A percentile compares a stretch with the other conserved stretches of the same genome.
phyloP scores from a whole-genome alignment of 1,284 basidiomycete species.

The Paramarasmius palmivorus region DNA sequence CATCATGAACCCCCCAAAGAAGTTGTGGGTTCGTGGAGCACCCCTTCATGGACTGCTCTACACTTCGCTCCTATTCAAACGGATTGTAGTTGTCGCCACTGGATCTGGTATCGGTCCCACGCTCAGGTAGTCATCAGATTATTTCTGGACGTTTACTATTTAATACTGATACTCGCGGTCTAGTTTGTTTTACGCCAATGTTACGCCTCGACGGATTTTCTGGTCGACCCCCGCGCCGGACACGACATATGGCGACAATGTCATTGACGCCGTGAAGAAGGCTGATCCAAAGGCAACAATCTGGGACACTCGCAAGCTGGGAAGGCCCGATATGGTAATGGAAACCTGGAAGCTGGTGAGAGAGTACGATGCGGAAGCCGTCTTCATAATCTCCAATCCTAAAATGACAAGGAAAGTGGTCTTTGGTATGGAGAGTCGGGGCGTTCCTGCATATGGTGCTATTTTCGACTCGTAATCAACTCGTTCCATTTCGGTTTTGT shows the following conservation, averaged over 20 bases:
- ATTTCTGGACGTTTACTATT: not conserved
- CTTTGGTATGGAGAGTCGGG: constrained; percentile 37
- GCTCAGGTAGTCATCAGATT: not conserved
- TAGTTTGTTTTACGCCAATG: constrained; percentile 32
- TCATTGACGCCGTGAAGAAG: constrained; percentile 33
- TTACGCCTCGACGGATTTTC: constrained; percentile 34
- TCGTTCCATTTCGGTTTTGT: no score
- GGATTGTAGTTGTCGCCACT: constrained; percentile 37
- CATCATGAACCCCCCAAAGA: constrained; percentile 33
- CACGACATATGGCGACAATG: constrained; percentile 33
- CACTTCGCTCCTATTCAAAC: constrained; percentile 34
- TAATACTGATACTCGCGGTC: constrained; percentile 28
- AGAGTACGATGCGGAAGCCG: constrained; percentile 35
- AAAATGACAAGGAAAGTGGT: constrained; percentile 36
- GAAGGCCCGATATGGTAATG: constrained; percentile 37
- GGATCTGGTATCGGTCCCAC: constrained; percentile 27
- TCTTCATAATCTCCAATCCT: constrained; percentile 39
- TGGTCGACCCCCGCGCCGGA: constrained; percentile 37
- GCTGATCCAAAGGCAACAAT: constrained; percentile 35
- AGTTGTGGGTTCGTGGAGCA: constrained; percentile 38
- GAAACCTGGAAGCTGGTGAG: constrained; percentile 31
- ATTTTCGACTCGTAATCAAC: constrained; percentile 40
- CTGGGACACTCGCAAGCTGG: constrained; percentile 33
- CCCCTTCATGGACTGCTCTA: constrained; percentile 36
- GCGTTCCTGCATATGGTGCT: constrained; percentile 39